phyloP scores from a whole-genome alignment of 2,329 filamentous ascomycete species.

The Pestalotiopsis sp. region DNA sequence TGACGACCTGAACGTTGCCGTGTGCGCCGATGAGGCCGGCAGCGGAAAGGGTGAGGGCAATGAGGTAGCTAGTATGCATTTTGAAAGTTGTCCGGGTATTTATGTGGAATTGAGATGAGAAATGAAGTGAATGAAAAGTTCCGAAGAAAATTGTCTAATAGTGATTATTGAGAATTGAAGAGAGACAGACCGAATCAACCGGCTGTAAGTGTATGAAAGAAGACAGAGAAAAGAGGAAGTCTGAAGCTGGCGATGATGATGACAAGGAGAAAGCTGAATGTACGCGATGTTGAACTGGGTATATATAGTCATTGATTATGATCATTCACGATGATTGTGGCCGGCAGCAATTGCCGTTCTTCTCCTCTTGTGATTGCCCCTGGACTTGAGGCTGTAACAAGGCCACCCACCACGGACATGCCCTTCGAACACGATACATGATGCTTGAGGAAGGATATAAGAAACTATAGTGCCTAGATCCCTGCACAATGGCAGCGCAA shows the following conservation, averaged over 20 bases:
- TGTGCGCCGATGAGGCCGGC: constrained; percentile 14
- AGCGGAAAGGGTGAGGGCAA: constrained; percentile 16
- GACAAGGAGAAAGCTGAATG: background rate
- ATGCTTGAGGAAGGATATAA: background rate
- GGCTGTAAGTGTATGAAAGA: constrained; percentile 10
- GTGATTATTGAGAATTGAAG: constrained; percentile 16
- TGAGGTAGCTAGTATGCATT: constrained; percentile 17
- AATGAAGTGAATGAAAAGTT: background rate
- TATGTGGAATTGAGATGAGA: background rate
- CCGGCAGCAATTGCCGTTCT: background rate
- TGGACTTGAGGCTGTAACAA: background rate
- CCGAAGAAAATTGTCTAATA: constrained; percentile 1
- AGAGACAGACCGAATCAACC: constrained; percentile 16
- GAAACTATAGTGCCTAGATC: background rate
- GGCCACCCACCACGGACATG: background rate
- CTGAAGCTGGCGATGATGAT: constrained; percentile 12
- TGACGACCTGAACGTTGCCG: constrained; percentile 19
- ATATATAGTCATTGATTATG: constrained; percentile 12
- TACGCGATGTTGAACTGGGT: background rate
- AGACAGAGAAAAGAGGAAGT: constrained; percentile 8
- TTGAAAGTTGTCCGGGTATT: background rate
- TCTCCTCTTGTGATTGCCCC: background rate
- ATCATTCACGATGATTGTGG: constrained; percentile 4
- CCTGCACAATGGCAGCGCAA: background rate
- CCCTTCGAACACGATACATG: background rate